Evolutionary conservation across 441 rosid genomes (phyloP), one percentile per base, ranked within the genome.

Genomic region (Brassica hybrid): DNA sequence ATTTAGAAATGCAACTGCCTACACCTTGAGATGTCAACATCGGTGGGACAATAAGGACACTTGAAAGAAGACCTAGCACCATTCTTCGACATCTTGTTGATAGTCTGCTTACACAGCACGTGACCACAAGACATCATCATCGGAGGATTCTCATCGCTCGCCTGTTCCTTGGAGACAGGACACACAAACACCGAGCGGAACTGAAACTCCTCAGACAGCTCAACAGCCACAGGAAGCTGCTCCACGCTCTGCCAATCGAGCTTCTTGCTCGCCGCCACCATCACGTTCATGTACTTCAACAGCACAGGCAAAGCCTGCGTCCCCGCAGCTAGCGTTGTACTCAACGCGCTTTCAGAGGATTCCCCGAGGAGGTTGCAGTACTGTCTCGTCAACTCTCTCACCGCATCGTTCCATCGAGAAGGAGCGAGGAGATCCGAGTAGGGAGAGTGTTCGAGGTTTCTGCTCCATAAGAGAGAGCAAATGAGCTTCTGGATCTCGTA

Each of bases 11-110:
- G 71, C 30, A 88, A 82, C 83, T 82, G 83, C 84, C 68, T 83
- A 78, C 89, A 89, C 12, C 16, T 75, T 0, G 73, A 25, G 13
- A 83, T 81, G 18, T 87, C 83, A 10, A 86, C 59, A 71, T 89
- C 90, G 0, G 85, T 34, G 1, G 93, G 93, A 59, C 93, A 89
- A 73, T 89, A 89, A 3, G 92, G 92, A 67, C 92, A 88, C 83
- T 89, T 89, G 77, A 89, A 85, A 16, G 81, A 7, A 78, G 80
- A 8, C 78, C 80, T 87, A 1, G 93, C 65, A 34, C 77, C 76
- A 76, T 80, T 87, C 87, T 89, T 87, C 3, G 93, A 89, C 90
- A 89, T 87, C 85, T 76, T 87, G 77, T 81, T 84, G 61, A 88
- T 84, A 4, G 92, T 83, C 72, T 85, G 90, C 80, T 82, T 84